Base-by-base conservation (phyloP, 2,329 filamentous ascomycete species). In the Acarospora socialis region DNA sequence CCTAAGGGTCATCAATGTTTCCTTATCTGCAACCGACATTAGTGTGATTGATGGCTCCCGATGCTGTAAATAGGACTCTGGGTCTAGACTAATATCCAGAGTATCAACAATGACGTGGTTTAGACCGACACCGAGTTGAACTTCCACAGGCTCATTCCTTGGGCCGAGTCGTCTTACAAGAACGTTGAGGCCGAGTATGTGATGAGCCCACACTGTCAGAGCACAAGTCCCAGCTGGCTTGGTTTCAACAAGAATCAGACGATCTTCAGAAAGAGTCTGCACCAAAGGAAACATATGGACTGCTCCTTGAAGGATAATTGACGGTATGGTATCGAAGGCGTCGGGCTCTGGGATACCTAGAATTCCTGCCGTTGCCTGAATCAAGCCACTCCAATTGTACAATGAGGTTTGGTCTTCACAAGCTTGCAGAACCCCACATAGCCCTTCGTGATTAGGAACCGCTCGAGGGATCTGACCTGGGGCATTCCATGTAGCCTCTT, bases 221-320 rank as follows among this genome's bases (percentile, higher is more conserved):
- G 21, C 10, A 4, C 10, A 32, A 9, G n/a, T 12, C 7, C 29
- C 29, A 6, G 7, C n/a, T n/a, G n/a, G n/a, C 15, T 13, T 12
- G 18, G 10, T 13, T 5, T 16, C 16, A 10, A 35, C 21, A 10
- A 18, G 10, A 10, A 35, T 29, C 7, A 30, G 9, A 12, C 33
- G 17, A 12, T 35, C 20, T 5, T 13, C 12, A 8, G 26, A 21
- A 7, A 35, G 13, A 6, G 9, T 21, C 18, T 35, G 33, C 14
- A 35, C 26, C 10, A 30, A 16, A 3, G 33, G 26, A 5, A 35
- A 25, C 33, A 30, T 35, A 14, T 23, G 8, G 5, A 35, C 3
- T 7, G 24, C 17, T n/a, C 27, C 26, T 24, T 24, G 26, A 7
- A 35, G 27, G 7, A 30, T 21, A 9, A 30, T 9, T 13, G 18